Evolutionary conservation across 139 green algal genomes (phyloP), one percentile per base, ranked within the genome.

Genomic region (Tetraselmis chui): DNA sequence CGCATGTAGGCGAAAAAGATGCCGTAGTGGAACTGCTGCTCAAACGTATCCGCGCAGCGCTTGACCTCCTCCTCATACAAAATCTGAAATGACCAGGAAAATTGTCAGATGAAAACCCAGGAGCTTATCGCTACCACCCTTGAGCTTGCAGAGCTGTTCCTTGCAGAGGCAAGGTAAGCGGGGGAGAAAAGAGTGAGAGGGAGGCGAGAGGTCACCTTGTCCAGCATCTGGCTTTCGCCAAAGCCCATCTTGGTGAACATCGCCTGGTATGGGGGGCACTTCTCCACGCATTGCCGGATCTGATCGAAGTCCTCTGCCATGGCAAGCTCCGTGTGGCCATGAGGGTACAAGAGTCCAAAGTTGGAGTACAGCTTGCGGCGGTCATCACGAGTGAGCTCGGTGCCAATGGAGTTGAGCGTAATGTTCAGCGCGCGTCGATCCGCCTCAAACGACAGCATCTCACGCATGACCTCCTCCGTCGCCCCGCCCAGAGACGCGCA

Each of bases 361-460:
- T 97, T 95, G 85, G 91, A 95, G 91, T 98, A 99, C 59, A 99
- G 89, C 88, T 96, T 96, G 81, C 93, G 91, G 67, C 95, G 90
- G 88, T 98, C 96, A 83, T 99, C 96, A 23, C 96, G 92, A 1
- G 96, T 98, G 29, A 99, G 90, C 88, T 99, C 96, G 0, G 95
- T 98, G 59, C 95, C 96, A 30, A 99, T 97, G 27, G 86, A 94
- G 93, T 99, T 99, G 59, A 99, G 90, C 0, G 97, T 99, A 88
- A 99, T 99, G 91, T 97, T 98, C 24, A 99, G 89, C 23, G 96
- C 97, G 0, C 97, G 90, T 28, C 95, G 86, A 89, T 99, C 97
- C 24, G 97, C 92, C 92, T 99, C 96, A 87, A 99, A 99, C 1
- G 90, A 86, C 22, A 99, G 89, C 80, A 99, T 87, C 78, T 98